Evolutionary conservation across 768 basidiomycete species (phyloP), one percentile per base, ranked within the genome.

Genomic region (Podaxis carcinomalis): DNA sequence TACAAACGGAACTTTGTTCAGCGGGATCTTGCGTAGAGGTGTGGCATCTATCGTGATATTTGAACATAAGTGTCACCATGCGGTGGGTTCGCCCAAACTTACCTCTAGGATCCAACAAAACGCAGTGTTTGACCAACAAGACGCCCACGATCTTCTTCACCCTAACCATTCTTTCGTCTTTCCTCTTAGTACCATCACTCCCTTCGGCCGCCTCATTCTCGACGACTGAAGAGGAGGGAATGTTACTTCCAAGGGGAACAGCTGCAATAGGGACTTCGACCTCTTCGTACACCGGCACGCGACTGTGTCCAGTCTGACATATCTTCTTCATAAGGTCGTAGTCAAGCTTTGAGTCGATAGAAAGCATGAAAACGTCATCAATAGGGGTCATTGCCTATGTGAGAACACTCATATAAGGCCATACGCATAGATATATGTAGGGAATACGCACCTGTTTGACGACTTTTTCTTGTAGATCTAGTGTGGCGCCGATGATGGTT

Each of bases 391-490:
- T 92, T 1, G 90, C 90, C 83, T 87, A 62, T 52, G 35, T 51
- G 56, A 37, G 50, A 28, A 11, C n/a, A 2, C n/a, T 6, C 19
- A 14, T n/a, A 19, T 44, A 19, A 44, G 19, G 6, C 7, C 42
- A 19, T n/a, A 7, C n/a, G 13, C 19, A n/a, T 7, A 44, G 32
- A 61, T 13, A 36, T 14, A 39, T 21, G 51, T 46, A 13, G 39
- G 28, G 13, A 51, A 61, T n/a, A 64, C 69, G 25, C 28, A 83
- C 85, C 77, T 89, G 87, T 65, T 74, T 80, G 35, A 90, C 89
- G 37, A 88, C 87, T 69, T 95, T 95, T 67, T 90, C 90, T 69
- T 95, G 93, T 13, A 96, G 73, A 69, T 95, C 93, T 23, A 96
- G 83, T 0, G 92, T 92, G 0, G 90, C 91, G 16, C 93, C 92